Evolutionary conservation across 1,284 basidiomycete genomes (phyloP), one percentile per base, ranked within the genome.

Genomic region (Cryptococcus maquisensis): DNA sequence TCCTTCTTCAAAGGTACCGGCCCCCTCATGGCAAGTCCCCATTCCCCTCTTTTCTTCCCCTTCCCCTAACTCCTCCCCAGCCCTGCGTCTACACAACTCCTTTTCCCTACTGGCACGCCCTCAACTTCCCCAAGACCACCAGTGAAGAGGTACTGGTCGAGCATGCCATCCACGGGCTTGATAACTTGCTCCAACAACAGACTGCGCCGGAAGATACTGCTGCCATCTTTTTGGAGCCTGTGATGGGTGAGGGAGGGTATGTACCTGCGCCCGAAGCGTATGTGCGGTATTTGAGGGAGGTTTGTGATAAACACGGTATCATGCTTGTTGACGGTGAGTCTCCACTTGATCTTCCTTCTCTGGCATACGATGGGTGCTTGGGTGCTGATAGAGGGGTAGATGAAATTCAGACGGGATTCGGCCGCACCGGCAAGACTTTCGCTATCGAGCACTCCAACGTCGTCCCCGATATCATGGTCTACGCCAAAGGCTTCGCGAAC

Each of bases 81-180:
- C 89, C 90, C 6, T 90, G 91, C 15, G 87, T 87, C 1, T 92
- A 85, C 75, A 80, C 84, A 0, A 83, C 85, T 4, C 83, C 90
- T 0, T 97, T 84, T 80, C 94, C 93, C 0, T 96, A 86, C 79
- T 96, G 91, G 87, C 89, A 95, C 74, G 90, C 95, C 65, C 79
- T 86, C 60, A 85, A 84, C 40, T 67, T 88, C 6, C 78, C 84
- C 2, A 79, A 81, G 2, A 78, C 80, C 36, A 87, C 88, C 0
- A 77, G 84, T 8, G 77, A 82, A 54, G 80, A 84, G 18, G 81
- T 83, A 52, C 81, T 92, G 23, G 82, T 86, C 38, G 73, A 82
- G 13, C 78, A 84, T 49, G 85, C 86, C 21, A 80, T 92, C 20
- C 84, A 86, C 71, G 88, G 93, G 68, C 79, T 97, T 21, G 83